Evolutionary conservation across 305 asterid species (phyloP).

Genomic region (Ilex paraguariensis): DNA sequence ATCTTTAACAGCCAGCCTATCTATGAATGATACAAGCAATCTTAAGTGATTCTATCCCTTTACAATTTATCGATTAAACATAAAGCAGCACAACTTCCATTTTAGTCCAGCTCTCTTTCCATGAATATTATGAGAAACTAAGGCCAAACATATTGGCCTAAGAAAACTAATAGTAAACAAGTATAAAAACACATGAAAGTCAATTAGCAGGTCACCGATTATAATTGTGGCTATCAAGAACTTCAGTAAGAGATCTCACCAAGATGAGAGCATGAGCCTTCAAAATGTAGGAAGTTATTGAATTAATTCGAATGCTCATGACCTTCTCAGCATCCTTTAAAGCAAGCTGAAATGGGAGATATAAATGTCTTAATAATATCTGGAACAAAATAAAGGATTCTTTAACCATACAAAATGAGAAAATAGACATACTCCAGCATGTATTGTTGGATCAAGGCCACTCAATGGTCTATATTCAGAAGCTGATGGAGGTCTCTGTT

Average conservation of each 20-base stretch:
- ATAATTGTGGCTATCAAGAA: no score
- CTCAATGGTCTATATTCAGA: constrained; percentile 79
- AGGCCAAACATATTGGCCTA: no score
- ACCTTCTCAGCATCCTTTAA: constrained; percentile 92
- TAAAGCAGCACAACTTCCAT: no score
- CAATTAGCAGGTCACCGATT: background rate
- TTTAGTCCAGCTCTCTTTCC: no score
- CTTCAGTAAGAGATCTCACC: constrained; percentile 46
- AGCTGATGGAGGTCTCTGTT: constrained; percentile 66
- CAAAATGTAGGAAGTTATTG: constrained; percentile 48
- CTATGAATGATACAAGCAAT: no score
- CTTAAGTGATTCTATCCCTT: no score
- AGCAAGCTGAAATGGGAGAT: constrained; percentile 61
- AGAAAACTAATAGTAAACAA: no score
- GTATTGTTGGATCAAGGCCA: constrained; percentile 91
- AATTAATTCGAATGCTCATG: constrained; percentile 41
- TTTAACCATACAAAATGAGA: background rate
- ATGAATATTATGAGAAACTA: no score
- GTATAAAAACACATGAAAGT: no score
- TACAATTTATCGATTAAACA: no score
- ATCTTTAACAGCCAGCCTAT: no score
- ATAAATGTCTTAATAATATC: constrained; percentile 15
- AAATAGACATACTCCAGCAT: constrained; percentile 65
- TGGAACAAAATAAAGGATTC: background rate
- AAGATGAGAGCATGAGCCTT: constrained; percentile 87